Conservation (phyloP, 306 rosid genomes). For the Prunus dulcis region DNA sequence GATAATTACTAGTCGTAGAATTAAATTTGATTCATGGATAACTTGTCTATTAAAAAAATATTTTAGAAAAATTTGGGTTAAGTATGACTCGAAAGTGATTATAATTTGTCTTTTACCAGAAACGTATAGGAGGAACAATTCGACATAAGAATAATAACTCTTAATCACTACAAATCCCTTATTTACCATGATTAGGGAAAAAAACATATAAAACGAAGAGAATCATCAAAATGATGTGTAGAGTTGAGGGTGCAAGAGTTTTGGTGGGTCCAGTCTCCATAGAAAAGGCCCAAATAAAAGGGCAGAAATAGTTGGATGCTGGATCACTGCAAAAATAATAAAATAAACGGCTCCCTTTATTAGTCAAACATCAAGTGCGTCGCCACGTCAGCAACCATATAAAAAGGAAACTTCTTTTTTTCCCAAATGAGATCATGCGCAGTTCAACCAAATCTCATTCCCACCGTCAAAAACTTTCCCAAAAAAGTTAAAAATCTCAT, state of each 20-base stretch:
- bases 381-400: slow-evolving; percentile 29
- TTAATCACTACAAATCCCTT: too few relatives aligned
- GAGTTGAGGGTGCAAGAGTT: not conserved
- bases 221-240: not conserved
- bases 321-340: slow-evolving; percentile 5
- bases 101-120: too few relatives aligned
- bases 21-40: too few relatives aligned
- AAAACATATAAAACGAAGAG: not conserved
- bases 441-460: slow-evolving; percentile 4
- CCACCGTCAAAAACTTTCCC: not conserved
- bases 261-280: slow-evolving; percentile 7
- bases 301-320: not conserved
- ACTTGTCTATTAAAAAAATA: too few relatives aligned
- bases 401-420: not conserved
- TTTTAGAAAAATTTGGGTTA: too few relatives aligned
- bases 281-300: not conserved
- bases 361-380: slow-evolving; percentile 25
- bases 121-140: accelerated
- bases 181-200: too few relatives aligned
- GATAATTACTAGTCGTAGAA: too few relatives aligned
- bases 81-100: too few relatives aligned
- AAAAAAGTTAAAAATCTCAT: not conserved
- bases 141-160: too few relatives aligned
- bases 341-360: not conserved
- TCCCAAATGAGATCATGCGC: slow-evolving; percentile 6